phyloP scores from a whole-genome alignment of 306 rosid genomes.

The Vachellia collinsii region DNA sequence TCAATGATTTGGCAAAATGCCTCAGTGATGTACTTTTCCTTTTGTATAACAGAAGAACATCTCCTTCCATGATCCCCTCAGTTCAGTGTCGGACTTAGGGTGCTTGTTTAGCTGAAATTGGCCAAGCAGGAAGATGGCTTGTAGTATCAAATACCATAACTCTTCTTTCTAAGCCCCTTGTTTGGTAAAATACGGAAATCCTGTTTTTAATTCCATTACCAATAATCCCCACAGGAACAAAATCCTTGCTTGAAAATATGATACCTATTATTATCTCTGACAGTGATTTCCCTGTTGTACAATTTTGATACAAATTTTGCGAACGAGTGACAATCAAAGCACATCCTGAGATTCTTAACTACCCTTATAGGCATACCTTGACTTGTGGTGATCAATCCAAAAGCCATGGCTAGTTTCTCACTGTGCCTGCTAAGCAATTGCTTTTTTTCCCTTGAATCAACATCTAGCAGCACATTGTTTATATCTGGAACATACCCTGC shows the following conservation, averaged over 20 bases:
- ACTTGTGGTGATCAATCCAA: constrained; percentile 62
- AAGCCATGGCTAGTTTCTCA: constrained; percentile 81
- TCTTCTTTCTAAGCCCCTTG: not conserved
- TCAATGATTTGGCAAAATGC: constrained; percentile 22
- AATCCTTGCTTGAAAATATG: constrained; percentile 65
- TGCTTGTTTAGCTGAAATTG: constrained; percentile 4
- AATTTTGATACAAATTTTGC: constrained; percentile 64
- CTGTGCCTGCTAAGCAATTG: constrained; percentile 70
- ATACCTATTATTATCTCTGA: constrained; percentile 73
- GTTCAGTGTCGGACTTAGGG: not conserved
- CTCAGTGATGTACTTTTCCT: not conserved
- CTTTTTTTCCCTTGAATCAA: constrained; percentile 67
- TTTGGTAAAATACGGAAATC: not conserved
- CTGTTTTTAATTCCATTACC: constrained; percentile 44
- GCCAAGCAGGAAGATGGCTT: constrained; percentile 12
- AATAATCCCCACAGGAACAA: constrained; percentile 74
- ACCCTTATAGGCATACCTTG: constrained; percentile 60
- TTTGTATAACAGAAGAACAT: constrained; percentile 18
- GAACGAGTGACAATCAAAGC: constrained; percentile 80
- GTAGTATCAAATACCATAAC: constrained; percentile 19
- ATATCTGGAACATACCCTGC: constrained; percentile 76
- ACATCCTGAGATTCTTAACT: constrained; percentile 75
- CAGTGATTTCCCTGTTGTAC: constrained; percentile 60
- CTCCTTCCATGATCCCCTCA: constrained; percentile 20
- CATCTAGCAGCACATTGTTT: constrained; percentile 72